Conservation (phyloP, 176 grass and related monocot genomes). For the Puya raimondii region DNA sequence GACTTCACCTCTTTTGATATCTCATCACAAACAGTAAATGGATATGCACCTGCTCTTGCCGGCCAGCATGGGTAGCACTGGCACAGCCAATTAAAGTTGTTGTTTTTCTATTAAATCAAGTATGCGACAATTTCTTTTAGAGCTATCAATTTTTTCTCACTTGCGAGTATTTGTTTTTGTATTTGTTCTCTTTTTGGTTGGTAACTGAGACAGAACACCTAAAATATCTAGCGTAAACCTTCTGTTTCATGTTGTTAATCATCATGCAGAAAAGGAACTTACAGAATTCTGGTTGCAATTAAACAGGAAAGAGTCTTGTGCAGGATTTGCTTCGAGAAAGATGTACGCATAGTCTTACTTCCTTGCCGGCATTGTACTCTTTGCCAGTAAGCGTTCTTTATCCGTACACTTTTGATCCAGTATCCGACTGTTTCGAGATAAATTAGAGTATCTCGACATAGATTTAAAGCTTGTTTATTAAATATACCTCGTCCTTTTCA, state of each 20-base stretch:
- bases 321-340: constrained; percentile 54
- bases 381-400: constrained; percentile 44
- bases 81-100: no score
- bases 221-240: not conserved
- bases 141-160: no score
- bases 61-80: no score
- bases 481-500: not conserved
- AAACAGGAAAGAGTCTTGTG: constrained; percentile 57
- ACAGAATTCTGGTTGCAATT: not conserved
- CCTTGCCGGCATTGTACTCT: constrained; percentile 56
- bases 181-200: no score
- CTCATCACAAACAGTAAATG: no score
- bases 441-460: not conserved
- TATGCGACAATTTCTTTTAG: not conserved
- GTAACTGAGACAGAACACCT: no score
- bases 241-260: not conserved
- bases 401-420: not conserved
- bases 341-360: constrained; percentile 51
- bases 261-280: constrained; percentile 1
- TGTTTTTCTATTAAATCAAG: not conserved
- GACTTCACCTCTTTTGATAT: no score
- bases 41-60: no score
- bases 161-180: no score
- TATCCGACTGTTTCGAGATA: not conserved
- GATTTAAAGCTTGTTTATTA: not conserved